phyloP scores from a whole-genome alignment of 805 yeast species.

The Starmerella bacillaris region DNA sequence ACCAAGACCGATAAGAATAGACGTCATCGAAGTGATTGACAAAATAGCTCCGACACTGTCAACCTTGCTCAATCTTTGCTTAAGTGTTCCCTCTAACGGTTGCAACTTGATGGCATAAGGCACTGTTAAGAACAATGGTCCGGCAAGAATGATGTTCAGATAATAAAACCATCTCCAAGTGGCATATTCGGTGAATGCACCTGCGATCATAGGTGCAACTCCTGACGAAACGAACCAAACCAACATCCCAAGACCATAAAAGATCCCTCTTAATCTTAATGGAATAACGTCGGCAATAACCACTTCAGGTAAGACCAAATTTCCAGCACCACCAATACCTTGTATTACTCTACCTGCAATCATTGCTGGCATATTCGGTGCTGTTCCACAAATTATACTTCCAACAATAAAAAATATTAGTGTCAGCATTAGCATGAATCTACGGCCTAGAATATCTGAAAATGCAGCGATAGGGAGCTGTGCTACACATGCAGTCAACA shows the following conservation, averaged over 20 bases:
- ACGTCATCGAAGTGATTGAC: conserved; percentile 28
- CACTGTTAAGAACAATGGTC: conserved; percentile 28
- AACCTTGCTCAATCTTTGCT: conserved; percentile 26
- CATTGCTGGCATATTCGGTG: conserved; percentile 38
- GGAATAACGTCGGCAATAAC: conserved; percentile 42
- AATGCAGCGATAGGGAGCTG: conserved; percentile 16
- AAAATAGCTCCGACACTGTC: conserved; percentile 36
- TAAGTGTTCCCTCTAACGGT: conserved; percentile 25
- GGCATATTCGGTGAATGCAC: conserved; percentile 39
- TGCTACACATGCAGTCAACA: conserved; percentile 15
- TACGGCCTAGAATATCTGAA: conserved; percentile 25
- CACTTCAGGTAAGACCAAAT: conserved; percentile 38
- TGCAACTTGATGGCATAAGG: conserved; percentile 26
- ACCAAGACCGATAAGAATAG: conserved; percentile 33
- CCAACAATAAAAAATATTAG: conserved; percentile 43
- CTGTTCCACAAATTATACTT: conserved; percentile 38
- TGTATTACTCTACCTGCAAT: conserved; percentile 55
- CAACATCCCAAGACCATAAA: conserved; percentile 18
- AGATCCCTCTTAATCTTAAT: conserved; percentile 21
- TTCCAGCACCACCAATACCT: conserved; percentile 61
- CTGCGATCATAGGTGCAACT: conserved; percentile 48
- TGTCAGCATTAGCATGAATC: conserved; percentile 31
- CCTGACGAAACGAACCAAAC: conserved; percentile 21
- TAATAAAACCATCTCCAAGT: conserved; percentile 70
- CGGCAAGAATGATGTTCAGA: conserved; percentile 51